Percentiles rank a stretch among this genome's conserved stretches.
Conservation (phyloP, 768 basidiomycete species). For the Rhodotorula diobovata region DNA sequence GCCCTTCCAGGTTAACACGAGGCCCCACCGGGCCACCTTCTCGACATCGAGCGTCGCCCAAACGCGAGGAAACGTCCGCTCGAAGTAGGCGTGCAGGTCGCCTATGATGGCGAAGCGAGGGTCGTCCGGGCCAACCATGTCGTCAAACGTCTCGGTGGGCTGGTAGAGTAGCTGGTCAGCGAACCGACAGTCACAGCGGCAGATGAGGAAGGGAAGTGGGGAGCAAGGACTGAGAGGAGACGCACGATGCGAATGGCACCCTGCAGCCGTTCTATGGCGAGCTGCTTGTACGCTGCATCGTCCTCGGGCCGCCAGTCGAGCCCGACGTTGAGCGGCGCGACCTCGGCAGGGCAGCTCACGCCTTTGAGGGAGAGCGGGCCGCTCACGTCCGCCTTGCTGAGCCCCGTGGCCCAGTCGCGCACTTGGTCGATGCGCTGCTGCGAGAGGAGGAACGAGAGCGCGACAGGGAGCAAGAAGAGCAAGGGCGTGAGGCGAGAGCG, state of each 20-base stretch:
- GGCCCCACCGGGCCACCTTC: conserved; percentile 69
- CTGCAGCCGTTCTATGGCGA: conserved; percentile 21
- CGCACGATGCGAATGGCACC: conserved; percentile 20
- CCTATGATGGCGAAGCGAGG: conserved; percentile 8
- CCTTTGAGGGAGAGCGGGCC: not conserved
- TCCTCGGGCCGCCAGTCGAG: conserved; percentile 12
- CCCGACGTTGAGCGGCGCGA: conserved; percentile 7
- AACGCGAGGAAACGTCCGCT: conserved; percentile 26
- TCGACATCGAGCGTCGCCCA: conserved; percentile 59
- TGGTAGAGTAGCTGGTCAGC: not conserved
- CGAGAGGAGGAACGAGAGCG: not conserved
- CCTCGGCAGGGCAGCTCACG: conserved; percentile 9
- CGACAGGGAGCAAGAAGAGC: not conserved
- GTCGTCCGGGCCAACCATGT: conserved; percentile 28
- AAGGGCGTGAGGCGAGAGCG: not conserved
- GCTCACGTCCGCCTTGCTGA: too few species aligned
- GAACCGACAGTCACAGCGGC: not conserved
- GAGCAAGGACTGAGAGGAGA: not conserved
- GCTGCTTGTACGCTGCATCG: conserved; percentile 4
- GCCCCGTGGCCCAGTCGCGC: too few species aligned
- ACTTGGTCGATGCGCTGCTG: not conserved
- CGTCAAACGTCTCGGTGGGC: conserved; percentile 37
- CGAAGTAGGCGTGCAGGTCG: conserved; percentile 29
- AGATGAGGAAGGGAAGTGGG: too few species aligned
- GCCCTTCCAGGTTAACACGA: conserved; percentile 71